Evolutionary conservation across 768 basidiomycete genomes (phyloP), one percentile per base, ranked within the genome.

Genomic region (Leccinellum rugosiceps): DNA sequence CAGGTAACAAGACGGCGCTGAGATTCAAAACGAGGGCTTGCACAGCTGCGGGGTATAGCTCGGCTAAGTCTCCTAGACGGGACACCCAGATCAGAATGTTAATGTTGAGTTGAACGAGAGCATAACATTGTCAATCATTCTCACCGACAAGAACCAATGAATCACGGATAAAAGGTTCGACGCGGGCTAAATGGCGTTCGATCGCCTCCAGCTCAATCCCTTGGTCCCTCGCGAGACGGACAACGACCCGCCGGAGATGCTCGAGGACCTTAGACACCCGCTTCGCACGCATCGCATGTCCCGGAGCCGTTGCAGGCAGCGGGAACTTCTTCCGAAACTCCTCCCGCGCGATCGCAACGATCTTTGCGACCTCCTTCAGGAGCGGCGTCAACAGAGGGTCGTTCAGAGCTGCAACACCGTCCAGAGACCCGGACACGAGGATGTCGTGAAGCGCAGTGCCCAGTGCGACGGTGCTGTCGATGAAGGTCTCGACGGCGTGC

Each of bases 21-120:
- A 63, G n/a, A 38, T 59, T 52, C 53, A 66, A 46, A 31, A 59
- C 41, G 23, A 61, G 31, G 3, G 56, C 55, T 41, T 64, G 59
- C 19, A 62, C 41, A 6, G 46, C 55, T 3, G 34, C 34, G 1
- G 65, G 63, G 41, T 59, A 58, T 15, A 64, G 60, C 25, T 67
- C 65, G 1, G 23, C 45, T 32, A 59, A 32, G 30, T 64, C 59
- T 2, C 65, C 65, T 66, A 50, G 8, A 46, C 13, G 10, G 7
- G 11, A 26, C 4, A 4, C 35, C 17, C 51, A 3, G 15, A 54
- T 38, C 26, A 45, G 35, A 35, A 52, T 17, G n/a, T 23, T 30
- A 35, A 52, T 17, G n/a, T 23, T 30, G 8, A 28, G 14, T 14
- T 13, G 2, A 4, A 44, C 11, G 8, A 30, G 2, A 23, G 4